Base-by-base conservation (phyloP, 305 asterid genomes). In the Petunia hybrid region DNA sequence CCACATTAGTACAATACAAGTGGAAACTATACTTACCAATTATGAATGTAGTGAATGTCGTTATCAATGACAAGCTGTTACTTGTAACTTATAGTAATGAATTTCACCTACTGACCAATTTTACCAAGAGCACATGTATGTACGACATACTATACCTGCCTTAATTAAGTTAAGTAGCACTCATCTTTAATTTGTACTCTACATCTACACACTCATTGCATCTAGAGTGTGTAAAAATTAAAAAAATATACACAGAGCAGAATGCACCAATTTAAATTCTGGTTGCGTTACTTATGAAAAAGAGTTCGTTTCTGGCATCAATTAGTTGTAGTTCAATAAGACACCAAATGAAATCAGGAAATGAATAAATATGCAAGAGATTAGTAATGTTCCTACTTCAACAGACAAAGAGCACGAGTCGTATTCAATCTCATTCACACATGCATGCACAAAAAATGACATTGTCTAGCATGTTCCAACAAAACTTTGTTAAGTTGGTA, bases 401-500 rank as follows among this genome's bases (percentile, higher is more conserved):
- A 73, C 14, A 35, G 42, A 51, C 63, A 51, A 73, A 71, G 42
- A 71, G 48, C 45, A 83, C 38, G 80, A 8, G 87, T 85, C 87
- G 3, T 40, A 81, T 70, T 88, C 91, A 84, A 59, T 73, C 78
- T 35, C 62, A 48, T 57, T 80, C 82, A 38, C 82, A 42, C 81
- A 77, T 69, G 80, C 78, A 51, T 68, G 63, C 82, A 74, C 35
- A 79, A 63, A 82, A 75, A 74, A 70, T 57, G 59, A 71, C 78
- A 73, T 40, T 87, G 87, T 82, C 87, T 59, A 60, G 55, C 82
- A 84, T 62, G 82, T 82, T 80, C 89, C 86, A 87, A 80, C 85
- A 80, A 40, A 43, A 62, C 22, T 56, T 78, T 51, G 60, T 59
- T 69, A 69, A 70, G 42, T 6, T 70, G 42, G 77, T 35, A 22